Evolutionary conservation across 331 rosid genomes (phyloP).

Genomic region (Pyracantha coccinea): DNA sequence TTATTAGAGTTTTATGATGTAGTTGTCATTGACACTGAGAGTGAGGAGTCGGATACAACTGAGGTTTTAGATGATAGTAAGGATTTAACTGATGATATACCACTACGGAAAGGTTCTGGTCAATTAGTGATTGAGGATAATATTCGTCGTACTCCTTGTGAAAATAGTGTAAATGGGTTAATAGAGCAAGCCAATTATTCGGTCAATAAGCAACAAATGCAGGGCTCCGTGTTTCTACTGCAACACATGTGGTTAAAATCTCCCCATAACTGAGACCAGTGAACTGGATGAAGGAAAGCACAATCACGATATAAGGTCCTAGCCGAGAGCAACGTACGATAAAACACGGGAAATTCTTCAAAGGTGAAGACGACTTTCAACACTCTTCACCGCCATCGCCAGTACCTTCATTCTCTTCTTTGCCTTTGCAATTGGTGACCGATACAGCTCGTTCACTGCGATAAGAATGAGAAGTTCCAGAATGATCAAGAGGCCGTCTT

Average conservation of each 20-base stretch:
- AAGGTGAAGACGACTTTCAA: slow-evolving; percentile 28
- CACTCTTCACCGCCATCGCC: slow-evolving; percentile 30
- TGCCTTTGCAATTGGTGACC: slow-evolving; percentile 44
- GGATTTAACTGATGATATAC: slow-evolving; percentile 19
- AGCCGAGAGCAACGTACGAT: background rate
- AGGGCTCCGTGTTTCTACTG: background rate
- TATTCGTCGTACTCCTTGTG: background rate
- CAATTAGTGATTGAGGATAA: slow-evolving; percentile 15
- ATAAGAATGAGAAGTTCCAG: slow-evolving; percentile 76
- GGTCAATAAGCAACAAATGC: slow-evolving; percentile 16
- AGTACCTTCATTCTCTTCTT: slow-evolving; percentile 7
- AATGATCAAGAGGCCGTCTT: slow-evolving; percentile 98
- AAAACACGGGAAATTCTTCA: slow-evolving; percentile 33
- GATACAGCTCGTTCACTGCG: slow-evolving; percentile 67
- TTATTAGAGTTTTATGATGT: slow-evolving; percentile 31
- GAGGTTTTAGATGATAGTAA: slow-evolving; percentile 33
- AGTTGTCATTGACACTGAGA: slow-evolving; percentile 11
- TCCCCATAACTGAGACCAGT: too few relatives aligned
- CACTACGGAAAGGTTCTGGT: background rate
- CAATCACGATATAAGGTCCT: background rate
- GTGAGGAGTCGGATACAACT: slow-evolving; percentile 38
- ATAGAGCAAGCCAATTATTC: slow-evolving; percentile 4
- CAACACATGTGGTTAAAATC: too few relatives aligned
- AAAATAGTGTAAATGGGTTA: slow-evolving; percentile 3
- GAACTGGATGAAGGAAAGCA: background rate